Evolutionary conservation across 208 protist genomes (phyloP).

Genomic region (Leishmania aethiopica): DNA sequence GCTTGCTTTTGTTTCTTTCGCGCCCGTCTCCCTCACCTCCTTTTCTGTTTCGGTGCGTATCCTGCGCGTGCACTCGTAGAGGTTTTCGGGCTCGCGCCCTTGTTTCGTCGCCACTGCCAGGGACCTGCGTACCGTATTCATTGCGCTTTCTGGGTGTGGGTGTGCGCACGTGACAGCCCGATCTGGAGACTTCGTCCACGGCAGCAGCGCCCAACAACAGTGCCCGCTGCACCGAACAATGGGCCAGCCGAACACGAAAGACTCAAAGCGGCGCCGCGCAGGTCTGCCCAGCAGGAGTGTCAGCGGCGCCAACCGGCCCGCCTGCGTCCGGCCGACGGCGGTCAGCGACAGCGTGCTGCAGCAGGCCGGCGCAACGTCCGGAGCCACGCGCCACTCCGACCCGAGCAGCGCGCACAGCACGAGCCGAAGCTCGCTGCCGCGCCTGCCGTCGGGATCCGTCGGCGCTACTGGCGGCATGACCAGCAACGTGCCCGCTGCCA

Average conservation of each 20-base stretch:
- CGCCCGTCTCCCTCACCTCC: background rate
- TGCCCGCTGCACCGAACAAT: slow-evolving; percentile 22
- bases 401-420: slow-evolving; percentile 17
- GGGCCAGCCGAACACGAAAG: slow-evolving; percentile 74
- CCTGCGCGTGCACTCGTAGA: background rate
- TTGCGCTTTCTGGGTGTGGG: background rate
- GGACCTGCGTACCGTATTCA: background rate
- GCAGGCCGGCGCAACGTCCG: slow-evolving; percentile 6
- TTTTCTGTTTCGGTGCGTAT: background rate
- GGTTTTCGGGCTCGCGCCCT: background rate
- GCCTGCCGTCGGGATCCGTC: slow-evolving; percentile 12
- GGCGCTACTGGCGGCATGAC: background rate
- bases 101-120: background rate
- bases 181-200: background rate
- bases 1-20: background rate
- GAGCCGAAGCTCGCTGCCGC: slow-evolving; percentile 14
- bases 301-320: background rate
- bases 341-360: slow-evolving; percentile 53
- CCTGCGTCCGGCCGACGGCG: slow-evolving; percentile 41
- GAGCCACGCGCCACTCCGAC: slow-evolving; percentile 26
- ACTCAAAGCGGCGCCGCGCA: slow-evolving; percentile 38
- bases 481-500: slow-evolving; percentile 6
- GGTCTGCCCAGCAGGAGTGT: slow-evolving; percentile 12
- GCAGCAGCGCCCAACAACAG: background rate
- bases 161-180: background rate